Evolutionary conservation across 2,329 filamentous ascomycete genomes (phyloP).

Genomic region (Ophiostoma triangulosporum): DNA sequence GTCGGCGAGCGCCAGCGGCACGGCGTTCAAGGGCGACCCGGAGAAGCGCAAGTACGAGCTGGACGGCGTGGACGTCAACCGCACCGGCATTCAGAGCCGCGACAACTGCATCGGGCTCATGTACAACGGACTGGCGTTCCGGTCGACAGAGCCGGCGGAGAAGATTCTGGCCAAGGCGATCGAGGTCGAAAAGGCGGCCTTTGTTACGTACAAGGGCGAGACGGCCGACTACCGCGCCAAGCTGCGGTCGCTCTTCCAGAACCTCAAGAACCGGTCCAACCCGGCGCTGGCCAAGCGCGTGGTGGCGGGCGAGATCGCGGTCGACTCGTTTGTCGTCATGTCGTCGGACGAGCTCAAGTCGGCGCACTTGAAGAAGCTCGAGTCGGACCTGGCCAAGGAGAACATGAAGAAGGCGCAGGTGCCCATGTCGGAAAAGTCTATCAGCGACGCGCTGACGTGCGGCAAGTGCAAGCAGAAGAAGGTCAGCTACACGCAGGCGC

Average conservation of each 20-base stretch:
- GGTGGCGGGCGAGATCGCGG: conserved; percentile 56
- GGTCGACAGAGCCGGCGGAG: conserved; percentile 56
- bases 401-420: conserved; percentile 98
- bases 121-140: conserved; percentile 74
- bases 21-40: conserved; percentile 50
- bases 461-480: conserved; percentile 86
- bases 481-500: conserved; percentile 91
- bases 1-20: conserved; percentile 34
- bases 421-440: conserved; percentile 78
- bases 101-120: conserved; percentile 82
- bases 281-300: conserved; percentile 62
- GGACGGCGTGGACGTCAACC: conserved; percentile 67
- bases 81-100: conserved; percentile 60
- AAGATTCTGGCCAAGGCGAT: conserved; percentile 61
- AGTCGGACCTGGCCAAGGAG: conserved; percentile 66
- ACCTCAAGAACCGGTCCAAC: conserved; percentile 89
- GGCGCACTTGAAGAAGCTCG: conserved; percentile 62
- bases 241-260: conserved; percentile 84
- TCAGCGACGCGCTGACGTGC: conserved; percentile 78
- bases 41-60: conserved; percentile 70
- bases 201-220: conserved; percentile 54
- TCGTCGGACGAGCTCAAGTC: conserved; percentile 83
- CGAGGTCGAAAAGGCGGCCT: conserved; percentile 74
- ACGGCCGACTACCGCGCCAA: conserved; percentile 69
- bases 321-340: conserved; percentile 73